phyloP scores from a whole-genome alignment of 23 red algal species.

The Rhodosorus marinus region DNA sequence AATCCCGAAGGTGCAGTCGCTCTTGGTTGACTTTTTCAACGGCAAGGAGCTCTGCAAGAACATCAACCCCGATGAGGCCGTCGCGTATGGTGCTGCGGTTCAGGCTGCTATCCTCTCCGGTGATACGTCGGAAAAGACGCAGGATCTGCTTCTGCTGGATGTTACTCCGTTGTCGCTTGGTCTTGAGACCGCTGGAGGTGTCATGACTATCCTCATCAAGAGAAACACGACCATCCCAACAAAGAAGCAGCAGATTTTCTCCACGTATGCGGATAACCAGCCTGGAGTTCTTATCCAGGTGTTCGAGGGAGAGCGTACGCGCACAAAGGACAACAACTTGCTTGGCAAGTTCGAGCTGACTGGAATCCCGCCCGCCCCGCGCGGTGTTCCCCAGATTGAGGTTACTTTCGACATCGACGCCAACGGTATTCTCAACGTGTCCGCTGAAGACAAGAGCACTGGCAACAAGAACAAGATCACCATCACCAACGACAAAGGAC shows the following conservation, averaged over 20 bases:
- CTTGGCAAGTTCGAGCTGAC: conserved; percentile 92
- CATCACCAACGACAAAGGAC: conserved; percentile 98
- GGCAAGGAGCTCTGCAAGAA: conserved; percentile 99
- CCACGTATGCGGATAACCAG: conserved; percentile 98
- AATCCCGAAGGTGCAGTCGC: conserved; percentile 91
- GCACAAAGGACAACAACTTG: conserved; percentile 90
- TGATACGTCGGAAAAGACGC: conserved; percentile 79
- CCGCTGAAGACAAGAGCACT: conserved; percentile 91
- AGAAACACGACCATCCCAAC: conserved; percentile 98
- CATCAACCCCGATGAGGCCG: conserved; percentile 99
- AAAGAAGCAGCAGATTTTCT: conserved; percentile 98
- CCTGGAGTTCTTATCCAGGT: conserved; percentile 97
- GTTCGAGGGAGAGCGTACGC: conserved; percentile 94
- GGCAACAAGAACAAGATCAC: conserved; percentile 96
- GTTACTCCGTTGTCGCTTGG: conserved; percentile 91
- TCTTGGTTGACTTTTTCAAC: conserved; percentile 95
- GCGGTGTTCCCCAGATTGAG: conserved; percentile 96
- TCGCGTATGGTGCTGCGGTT: conserved; percentile 97
- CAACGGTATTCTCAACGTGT: conserved; percentile 97
- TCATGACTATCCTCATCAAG: conserved; percentile 96
- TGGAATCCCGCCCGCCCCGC: conserved; percentile 91
- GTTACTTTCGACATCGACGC: conserved; percentile 98
- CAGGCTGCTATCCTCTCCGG: conserved; percentile 95
- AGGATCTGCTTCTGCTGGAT: conserved; percentile 91
- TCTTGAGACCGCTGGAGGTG: conserved; percentile 93